Conservation (phyloP, 495 filamentous ascomycete species). For the Stereocaulon alpinum region DNA sequence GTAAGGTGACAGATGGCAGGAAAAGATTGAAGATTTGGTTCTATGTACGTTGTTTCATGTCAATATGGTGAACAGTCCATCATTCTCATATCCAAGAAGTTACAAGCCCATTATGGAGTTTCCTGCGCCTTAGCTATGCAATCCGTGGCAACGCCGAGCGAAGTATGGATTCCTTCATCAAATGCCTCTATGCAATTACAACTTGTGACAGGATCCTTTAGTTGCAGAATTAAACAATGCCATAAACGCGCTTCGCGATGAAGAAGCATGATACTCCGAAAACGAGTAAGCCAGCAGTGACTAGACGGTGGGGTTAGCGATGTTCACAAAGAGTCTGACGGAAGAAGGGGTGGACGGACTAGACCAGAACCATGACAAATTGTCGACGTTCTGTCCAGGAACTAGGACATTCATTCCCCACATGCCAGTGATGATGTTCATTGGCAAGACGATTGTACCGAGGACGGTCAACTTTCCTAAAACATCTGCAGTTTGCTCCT, state of each 20-base stretch:
- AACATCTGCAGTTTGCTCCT: slow-evolving; percentile 90
- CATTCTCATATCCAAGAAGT: background rate
- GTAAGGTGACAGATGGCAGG: background rate
- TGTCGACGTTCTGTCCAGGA: slow-evolving; percentile 68
- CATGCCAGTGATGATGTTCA: slow-evolving; percentile 97
- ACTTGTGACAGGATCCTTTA: background rate
- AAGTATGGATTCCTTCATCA: background rate
- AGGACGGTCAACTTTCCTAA: slow-evolving; percentile 91
- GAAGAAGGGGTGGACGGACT: slow-evolving; percentile 31
- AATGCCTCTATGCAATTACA: background rate
- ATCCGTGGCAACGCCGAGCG: background rate
- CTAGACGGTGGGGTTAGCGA: slow-evolving; percentile 29
- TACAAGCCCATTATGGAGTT: background rate
- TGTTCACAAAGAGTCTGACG: too few relatives aligned
- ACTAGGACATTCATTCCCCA: slow-evolving; percentile 99
- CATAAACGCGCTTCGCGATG: slow-evolving; percentile 71
- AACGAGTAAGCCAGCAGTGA: slow-evolving; percentile 61
- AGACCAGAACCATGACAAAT: slow-evolving; percentile 53
- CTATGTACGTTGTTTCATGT: background rate
- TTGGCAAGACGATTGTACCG: slow-evolving; percentile 91
- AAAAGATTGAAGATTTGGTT: background rate
- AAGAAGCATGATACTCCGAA: slow-evolving; percentile 72
- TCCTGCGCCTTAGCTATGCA: slow-evolving; percentile 9
- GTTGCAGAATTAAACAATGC: slow-evolving; percentile 41
- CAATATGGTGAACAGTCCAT: background rate